phyloP scores from a whole-genome alignment of 257 asterid species.

The Craterostigma plantagineum region DNA sequence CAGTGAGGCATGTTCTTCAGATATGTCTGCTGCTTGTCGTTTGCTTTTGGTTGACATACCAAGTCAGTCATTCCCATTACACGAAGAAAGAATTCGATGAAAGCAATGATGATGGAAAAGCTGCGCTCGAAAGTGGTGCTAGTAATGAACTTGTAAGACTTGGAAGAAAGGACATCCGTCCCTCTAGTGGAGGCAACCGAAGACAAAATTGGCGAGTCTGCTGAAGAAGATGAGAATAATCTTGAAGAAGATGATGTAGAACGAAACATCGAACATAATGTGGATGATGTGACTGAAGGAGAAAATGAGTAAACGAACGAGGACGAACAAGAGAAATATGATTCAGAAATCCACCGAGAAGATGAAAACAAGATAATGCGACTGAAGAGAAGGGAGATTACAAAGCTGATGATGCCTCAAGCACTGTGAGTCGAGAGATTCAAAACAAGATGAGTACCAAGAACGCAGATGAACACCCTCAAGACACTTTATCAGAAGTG shows the following conservation, averaged over 20 bases:
- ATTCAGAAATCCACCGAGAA: constrained; percentile 24
- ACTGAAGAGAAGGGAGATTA: constrained; percentile 41
- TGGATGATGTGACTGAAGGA: constrained; percentile 19
- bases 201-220: constrained; percentile 16
- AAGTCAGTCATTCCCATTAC: constrained; percentile 72
- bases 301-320: constrained; percentile 33
- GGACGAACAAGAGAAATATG: constrained; percentile 49
- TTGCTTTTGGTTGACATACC: constrained; percentile 89
- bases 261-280: constrained; percentile 31
- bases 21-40: constrained; percentile 63
- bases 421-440: too few species aligned
- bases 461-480: constrained; percentile 16
- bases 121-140: constrained; percentile 11
- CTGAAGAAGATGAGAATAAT: constrained; percentile 44
- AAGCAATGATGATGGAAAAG: constrained; percentile 21
- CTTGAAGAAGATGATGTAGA: too few species aligned
- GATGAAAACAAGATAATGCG: constrained; percentile 23
- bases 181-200: constrained; percentile 18
- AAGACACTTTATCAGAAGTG: constrained; percentile 12
- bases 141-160: constrained; percentile 23
- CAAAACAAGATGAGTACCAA: constrained; percentile 29
- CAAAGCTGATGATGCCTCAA: constrained; percentile 97
- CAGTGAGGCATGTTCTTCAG: constrained; percentile 44
- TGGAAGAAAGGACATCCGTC: constrained; percentile 55
- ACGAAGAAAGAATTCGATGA: constrained; percentile 62